Conservation (phyloP, 2,329 filamentous ascomycete genomes). For the Cyclaneusma minus region DNA sequence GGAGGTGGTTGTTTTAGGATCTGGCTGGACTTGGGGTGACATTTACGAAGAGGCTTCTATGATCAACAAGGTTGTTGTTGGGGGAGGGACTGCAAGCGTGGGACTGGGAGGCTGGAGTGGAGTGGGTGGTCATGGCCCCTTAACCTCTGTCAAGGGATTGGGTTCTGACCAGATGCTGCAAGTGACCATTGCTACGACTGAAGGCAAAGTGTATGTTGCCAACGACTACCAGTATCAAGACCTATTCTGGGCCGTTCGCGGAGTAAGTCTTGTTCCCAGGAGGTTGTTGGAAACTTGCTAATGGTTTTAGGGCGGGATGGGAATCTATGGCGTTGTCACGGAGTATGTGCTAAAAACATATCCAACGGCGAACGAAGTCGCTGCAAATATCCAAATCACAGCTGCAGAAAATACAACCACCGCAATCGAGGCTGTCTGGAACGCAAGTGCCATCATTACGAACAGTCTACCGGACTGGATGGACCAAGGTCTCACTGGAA, state of each 20-base stretch:
- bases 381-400: conserved; percentile 1
- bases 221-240: conserved; percentile 5
- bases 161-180: conserved; percentile 7
- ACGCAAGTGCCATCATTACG: conserved; percentile 2
- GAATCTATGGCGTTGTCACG: too few species aligned
- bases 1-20: conserved; percentile 5
- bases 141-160: conserved; percentile 6
- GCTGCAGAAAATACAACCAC: conserved; percentile 1
- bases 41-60: conserved; percentile 5
- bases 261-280: too few species aligned
- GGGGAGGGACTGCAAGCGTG: conserved; percentile 3
- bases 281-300: too few species aligned
- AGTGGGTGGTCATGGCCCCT: conserved; percentile 7
- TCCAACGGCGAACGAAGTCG: conserved; percentile 2
- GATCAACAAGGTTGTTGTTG: conserved; percentile 5
- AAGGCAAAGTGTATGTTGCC: conserved; percentile 5
- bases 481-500: conserved; percentile 5
- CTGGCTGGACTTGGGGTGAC: conserved; percentile 6
- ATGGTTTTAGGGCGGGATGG: too few species aligned
- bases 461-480: conserved; percentile 3
- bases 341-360: too few species aligned
- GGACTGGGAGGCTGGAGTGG: conserved; percentile 7
- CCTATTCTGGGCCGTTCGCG: conserved; percentile 8
- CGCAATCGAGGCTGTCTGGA: conserved; percentile 2
- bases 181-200: conserved; percentile 6